A percentile compares a stretch with the other conserved stretches of the same genome.
phyloP scores from a whole-genome alignment of 1,284 basidiomycete genomes.

The Ustilago esculenta region DNA sequence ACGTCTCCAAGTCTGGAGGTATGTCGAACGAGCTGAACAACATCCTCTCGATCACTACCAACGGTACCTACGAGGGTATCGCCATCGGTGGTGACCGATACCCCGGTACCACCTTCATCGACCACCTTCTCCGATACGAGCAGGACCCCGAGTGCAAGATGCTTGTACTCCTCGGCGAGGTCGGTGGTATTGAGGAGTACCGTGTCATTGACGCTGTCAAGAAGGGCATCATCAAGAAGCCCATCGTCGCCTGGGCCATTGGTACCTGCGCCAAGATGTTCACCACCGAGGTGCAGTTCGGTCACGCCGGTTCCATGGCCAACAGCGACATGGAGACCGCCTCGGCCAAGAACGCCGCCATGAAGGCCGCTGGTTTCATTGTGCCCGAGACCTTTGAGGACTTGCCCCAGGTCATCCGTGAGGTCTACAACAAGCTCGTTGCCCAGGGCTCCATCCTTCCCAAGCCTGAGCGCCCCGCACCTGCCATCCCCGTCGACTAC shows the following conservation, averaged over 20 bases:
- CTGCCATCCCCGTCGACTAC: conserved; percentile 99
- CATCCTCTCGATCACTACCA: conserved; percentile 95
- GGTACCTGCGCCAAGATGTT: conserved; percentile 99
- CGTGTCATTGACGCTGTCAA: conserved; percentile 98
- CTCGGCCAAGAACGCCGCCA: conserved; percentile 94
- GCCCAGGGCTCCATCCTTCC: conserved; percentile 76
- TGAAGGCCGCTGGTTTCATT: conserved; percentile 93
- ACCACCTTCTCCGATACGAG: conserved; percentile 97
- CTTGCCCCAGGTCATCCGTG: conserved; percentile 82
- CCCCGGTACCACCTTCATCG: conserved; percentile 98
- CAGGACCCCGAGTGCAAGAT: conserved; percentile 97
- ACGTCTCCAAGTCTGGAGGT: conserved; percentile 99
- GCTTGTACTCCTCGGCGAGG: conserved; percentile 97
- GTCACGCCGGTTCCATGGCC: conserved; percentile 97
- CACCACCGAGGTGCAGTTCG: conserved; percentile 98
- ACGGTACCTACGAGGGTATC: conserved; percentile 99
- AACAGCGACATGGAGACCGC: conserved; percentile 98
- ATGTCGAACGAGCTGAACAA: conserved; percentile 99
- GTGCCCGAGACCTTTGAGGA: conserved; percentile 98
- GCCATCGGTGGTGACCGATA: conserved; percentile 99
- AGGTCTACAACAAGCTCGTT: conserved; percentile 87
- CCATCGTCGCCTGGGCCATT: conserved; percentile 98
- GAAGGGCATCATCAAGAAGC: conserved; percentile 92
- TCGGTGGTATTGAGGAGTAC: conserved; percentile 99
- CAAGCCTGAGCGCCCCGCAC: conserved; percentile 84